Percentiles rank a stretch among this genome's conserved stretches.
Conservation (phyloP, 2,329 filamentous ascomycete genomes). For the Pseudogymnoascus destructans region DNA sequence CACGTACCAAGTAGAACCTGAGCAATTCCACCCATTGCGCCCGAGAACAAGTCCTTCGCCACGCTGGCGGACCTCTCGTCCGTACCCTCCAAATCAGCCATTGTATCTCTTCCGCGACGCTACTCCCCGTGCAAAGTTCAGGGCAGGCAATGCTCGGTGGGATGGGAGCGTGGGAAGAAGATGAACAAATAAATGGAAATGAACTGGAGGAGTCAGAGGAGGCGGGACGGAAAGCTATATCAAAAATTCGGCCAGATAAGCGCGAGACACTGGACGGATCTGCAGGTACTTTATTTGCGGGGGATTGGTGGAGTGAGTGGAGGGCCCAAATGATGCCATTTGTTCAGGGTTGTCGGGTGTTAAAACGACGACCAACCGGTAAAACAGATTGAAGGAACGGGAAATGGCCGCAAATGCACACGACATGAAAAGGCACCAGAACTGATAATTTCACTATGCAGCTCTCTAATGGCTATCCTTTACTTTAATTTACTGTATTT, state of each 20-base stretch:
- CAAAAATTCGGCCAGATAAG: constrained; percentile 7
- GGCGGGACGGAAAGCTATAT: background rate
- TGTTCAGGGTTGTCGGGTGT: constrained; percentile 7
- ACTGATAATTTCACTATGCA: background rate
- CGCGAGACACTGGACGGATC: background rate
- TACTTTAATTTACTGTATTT: background rate
- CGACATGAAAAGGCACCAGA: background rate
- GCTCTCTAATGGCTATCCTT: background rate
- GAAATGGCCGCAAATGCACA: background rate
- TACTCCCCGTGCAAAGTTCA: constrained; percentile 5
- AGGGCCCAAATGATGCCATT: constrained; percentile 5
- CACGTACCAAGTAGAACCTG: constrained; percentile 82
- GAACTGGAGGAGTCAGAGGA: constrained; percentile 5
- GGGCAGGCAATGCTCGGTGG: background rate
- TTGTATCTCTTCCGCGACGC: constrained; percentile 6
- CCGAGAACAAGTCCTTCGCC: constrained; percentile 75
- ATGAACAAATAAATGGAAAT: background rate
- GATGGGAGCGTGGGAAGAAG: constrained; percentile 6
- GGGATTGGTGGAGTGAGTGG: background rate
- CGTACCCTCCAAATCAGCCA: background rate
- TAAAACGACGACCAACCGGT: background rate
- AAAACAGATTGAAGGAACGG: background rate
- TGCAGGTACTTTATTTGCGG: constrained; percentile 4
- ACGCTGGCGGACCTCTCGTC: background rate
- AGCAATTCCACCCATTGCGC: constrained; percentile 81